Conservation (phyloP, 495 filamentous ascomycete species). For the Podospora sp. region DNA sequence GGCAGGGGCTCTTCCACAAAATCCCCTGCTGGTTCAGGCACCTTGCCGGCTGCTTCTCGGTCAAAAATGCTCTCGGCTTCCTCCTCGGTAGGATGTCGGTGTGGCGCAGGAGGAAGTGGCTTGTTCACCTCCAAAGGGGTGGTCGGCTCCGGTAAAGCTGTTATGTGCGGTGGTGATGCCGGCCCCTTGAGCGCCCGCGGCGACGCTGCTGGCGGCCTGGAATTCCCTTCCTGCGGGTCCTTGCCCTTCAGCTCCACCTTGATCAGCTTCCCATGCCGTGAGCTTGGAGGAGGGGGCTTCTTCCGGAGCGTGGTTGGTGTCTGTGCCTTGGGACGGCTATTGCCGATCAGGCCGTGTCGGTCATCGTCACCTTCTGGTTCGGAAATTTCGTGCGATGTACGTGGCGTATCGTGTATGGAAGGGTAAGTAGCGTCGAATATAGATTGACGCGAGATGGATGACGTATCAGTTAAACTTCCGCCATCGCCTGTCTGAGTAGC, state of each 20-base stretch:
- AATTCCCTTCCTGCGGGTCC: conserved; percentile 5
- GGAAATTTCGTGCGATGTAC: conserved; percentile 50
- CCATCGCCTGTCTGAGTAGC: conserved; percentile 35
- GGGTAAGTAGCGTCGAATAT: conserved; percentile 40
- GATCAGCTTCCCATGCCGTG: conserved; percentile 71
- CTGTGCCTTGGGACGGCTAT: conserved; percentile 42
- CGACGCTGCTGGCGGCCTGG: conserved; percentile 13
- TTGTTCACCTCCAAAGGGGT: conserved; percentile 53
- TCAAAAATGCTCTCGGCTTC: conserved; percentile 46
- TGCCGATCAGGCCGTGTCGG: conserved; percentile 30
- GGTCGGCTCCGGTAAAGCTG: conserved; percentile 17
- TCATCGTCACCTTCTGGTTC: conserved; percentile 46
- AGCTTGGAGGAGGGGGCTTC: conserved; percentile 60
- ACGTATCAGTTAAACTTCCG: conserved; percentile 51
- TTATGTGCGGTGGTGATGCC: conserved; percentile 6
- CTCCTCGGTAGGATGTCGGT: conserved; percentile 45
- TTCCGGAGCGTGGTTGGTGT: conserved; percentile 38
- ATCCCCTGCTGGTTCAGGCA: conserved; percentile 41
- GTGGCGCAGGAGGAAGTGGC: conserved; percentile 47
- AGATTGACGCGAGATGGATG: conserved; percentile 51
- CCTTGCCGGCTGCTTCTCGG: conserved; percentile 49
- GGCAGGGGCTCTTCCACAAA: conserved; percentile 32
- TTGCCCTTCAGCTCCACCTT: conserved; percentile 39
- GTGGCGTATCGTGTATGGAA: conserved; percentile 45
- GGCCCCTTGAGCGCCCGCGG: not conserved